Base-by-base conservation (phyloP, 352 stramenopile genomes). In the Paralagenidium karlingii region DNA sequence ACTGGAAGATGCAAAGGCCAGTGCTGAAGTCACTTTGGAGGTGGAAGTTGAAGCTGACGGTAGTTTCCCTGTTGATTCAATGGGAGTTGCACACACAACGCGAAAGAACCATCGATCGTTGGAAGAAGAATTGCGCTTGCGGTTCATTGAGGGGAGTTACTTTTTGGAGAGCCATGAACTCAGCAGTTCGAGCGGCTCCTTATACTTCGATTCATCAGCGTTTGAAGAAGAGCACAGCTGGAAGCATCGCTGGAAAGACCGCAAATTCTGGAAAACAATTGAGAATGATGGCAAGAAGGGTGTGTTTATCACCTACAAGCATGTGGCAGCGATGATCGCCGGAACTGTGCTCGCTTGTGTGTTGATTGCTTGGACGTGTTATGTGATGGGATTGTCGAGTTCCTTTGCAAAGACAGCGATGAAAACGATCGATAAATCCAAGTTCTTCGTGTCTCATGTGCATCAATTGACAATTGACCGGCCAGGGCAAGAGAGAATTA, bases 231-330 rank as follows among this genome's bases (percentile, higher is more conserved):
- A 19, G 7, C 10, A 12, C 7, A 12, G 12, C 16, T 25, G 19
- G 12, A 27, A 41, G 31, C 16, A 21, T 10, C 12, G 40, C 41
- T 3, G 24, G 13, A 18, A 46, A 29, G 40, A 33, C 26, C n/a
- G 18, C 20, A 54, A 78, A 6, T 75, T 81, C 27, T 86, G 73
- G 73, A 63, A 84, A 26, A 55, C 66, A 10, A 83, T 89, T 34
- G 68, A 70, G 24, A 82, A 77, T 34, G 65, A 79, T 22, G 71
- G 76, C 25, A 80, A 86, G 40, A 55, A 49, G 38, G 76, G 76
- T 20, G 68, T 89, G 29, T 84, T 89, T 43, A 84, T 89, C 48
- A 80, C 76, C 15, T 85, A 83, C 19, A 24, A 34, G n/a, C 21
- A 41, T 26, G 36, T 26, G 15, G 15, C 22, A 6, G 36, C 36